A percentile compares a stretch with the other conserved stretches of the same genome.
Conservation (phyloP, 2,329 filamentous ascomycete species). For the Verticillium dahliae region DNA sequence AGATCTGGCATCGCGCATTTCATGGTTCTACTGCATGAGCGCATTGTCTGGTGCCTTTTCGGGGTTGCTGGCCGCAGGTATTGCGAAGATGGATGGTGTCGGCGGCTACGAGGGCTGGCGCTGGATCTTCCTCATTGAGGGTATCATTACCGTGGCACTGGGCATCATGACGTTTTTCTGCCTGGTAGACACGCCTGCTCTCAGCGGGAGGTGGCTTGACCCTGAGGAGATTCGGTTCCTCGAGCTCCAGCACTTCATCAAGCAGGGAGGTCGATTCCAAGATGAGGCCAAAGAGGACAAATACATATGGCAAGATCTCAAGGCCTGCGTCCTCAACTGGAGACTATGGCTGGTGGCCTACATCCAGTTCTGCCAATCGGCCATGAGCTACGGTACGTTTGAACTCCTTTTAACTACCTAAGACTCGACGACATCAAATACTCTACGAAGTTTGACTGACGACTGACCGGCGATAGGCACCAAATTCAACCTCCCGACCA, state of each 20-base stretch:
- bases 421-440: not conserved
- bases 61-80: conserved; percentile 52
- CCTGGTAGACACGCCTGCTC: conserved; percentile 31
- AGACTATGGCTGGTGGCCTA: conserved; percentile 21
- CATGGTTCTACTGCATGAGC: conserved; percentile 19
- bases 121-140: conserved; percentile 62
- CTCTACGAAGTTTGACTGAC: conserved; percentile 26
- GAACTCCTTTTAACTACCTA: not conserved
- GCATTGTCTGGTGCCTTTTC: conserved; percentile 49
- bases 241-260: conserved; percentile 21
- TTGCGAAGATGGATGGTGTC: conserved; percentile 49
- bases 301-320: conserved; percentile 16
- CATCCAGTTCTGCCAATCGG: conserved; percentile 19
- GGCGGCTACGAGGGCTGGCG: conserved; percentile 47
- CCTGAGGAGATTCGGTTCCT: conserved; percentile 26
- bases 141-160: conserved; percentile 59
- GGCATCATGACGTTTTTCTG: conserved; percentile 45
- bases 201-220: conserved; percentile 24
- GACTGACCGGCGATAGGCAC: conserved; percentile 28
- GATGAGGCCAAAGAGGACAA: conserved; percentile 10
- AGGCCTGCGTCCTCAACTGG: conserved; percentile 21
- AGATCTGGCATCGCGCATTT: conserved; percentile 17
- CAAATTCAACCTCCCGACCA: conserved; percentile 17
- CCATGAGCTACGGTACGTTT: conserved; percentile 7
- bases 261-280: conserved; percentile 20